phyloP scores from a whole-genome alignment of 768 basidiomycete species.

The Tephrocybe sp. region DNA sequence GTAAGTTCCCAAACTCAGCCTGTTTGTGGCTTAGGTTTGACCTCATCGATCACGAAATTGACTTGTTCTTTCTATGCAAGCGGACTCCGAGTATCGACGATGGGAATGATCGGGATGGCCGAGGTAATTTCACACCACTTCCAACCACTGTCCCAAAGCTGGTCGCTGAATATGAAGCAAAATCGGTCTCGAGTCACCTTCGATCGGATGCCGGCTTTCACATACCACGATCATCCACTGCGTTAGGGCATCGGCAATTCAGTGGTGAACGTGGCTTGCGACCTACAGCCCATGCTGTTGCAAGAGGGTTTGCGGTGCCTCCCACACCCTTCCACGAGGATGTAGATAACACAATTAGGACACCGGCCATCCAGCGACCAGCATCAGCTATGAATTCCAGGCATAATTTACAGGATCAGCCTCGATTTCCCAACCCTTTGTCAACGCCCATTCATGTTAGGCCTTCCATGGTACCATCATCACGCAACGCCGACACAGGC shows the following conservation, averaged over 20 bases:
- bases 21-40: no score
- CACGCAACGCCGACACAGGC: neutral
- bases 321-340: no score
- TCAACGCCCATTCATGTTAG: neutral
- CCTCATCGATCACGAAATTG: no score
- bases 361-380: conserved; percentile 11
- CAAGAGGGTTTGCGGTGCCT: neutral
- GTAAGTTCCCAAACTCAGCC: no score
- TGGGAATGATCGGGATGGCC: neutral
- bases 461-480: neutral
- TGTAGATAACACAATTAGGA: neutral
- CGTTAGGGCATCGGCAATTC: conserved; percentile 17
- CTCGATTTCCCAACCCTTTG: neutral
- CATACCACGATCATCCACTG: conserved; percentile 16
- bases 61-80: neutral
- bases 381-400: conserved; percentile 15
- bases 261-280: neutral
- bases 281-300: neutral
- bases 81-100: neutral
- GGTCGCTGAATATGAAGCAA: conserved; percentile 11
- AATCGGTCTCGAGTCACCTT: neutral
- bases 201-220: neutral
- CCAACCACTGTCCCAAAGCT: conserved; percentile 6
- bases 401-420: conserved; percentile 4
- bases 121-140: neutral